phyloP scores from a whole-genome alignment of 2,329 filamentous ascomycete species.

The Tolypocladium sp. region DNA sequence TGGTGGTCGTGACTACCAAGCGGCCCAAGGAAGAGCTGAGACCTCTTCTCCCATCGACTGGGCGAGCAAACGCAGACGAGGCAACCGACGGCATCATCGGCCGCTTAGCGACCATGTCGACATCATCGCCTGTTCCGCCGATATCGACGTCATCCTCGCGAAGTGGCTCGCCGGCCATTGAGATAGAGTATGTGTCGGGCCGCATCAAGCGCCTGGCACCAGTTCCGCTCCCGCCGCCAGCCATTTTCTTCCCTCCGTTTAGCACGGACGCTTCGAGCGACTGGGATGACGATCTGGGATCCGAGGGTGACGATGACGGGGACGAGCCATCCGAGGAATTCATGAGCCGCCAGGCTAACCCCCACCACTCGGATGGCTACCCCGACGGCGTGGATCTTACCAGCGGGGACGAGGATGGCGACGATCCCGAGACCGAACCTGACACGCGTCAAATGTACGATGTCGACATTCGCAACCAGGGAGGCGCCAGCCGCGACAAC shows the following conservation, averaged over 20 bases:
- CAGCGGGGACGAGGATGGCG: conserved; percentile 32
- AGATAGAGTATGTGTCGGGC: conserved; percentile 36
- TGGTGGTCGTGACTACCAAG: conserved; percentile 43
- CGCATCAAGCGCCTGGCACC: conserved; percentile 35
- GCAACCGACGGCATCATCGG: conserved; percentile 30
- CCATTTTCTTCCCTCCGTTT: conserved; percentile 40
- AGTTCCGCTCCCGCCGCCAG: conserved; percentile 40
- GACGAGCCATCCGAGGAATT: conserved; percentile 18
- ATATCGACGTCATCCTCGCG: conserved; percentile 1
- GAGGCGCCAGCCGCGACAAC: not conserved
- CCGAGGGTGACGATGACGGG: conserved; percentile 18
- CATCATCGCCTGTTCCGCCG: conserved; percentile 21
- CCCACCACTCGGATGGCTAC: conserved; percentile 31
- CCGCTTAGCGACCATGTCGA: conserved; percentile 32
- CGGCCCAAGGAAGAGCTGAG: conserved; percentile 24
- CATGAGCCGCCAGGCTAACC: conserved; percentile 23
- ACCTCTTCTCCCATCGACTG: not conserved
- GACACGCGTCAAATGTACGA: conserved; percentile 21
- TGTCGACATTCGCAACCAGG: conserved; percentile 1
- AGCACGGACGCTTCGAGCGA: conserved; percentile 29
- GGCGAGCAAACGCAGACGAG: conserved; percentile 12
- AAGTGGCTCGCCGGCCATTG: conserved; percentile 12
- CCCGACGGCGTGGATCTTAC: conserved; percentile 28
- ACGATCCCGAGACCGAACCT: conserved; percentile 26
- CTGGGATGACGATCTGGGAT: conserved; percentile 18